Evolutionary conservation across 2,329 filamentous ascomycete species (phyloP).

Genomic region (Bipolaris victoriae): DNA sequence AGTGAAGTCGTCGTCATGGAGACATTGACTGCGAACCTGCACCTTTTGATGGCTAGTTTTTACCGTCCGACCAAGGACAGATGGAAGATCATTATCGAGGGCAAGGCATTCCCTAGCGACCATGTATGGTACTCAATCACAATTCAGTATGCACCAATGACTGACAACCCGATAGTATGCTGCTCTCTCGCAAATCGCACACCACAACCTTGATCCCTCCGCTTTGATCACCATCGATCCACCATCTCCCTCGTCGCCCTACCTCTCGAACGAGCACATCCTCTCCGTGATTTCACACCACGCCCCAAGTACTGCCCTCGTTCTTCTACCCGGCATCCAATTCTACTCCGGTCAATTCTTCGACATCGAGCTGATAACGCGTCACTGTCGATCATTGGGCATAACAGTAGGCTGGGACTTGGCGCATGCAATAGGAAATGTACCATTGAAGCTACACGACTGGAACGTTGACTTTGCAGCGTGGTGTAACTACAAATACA

Average conservation of each 20-base stretch:
- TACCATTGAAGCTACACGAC: conserved; percentile 78
- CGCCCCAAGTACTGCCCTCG: conserved; percentile 72
- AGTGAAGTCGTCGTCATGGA: conserved; percentile 88
- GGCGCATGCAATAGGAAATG: conserved; percentile 85
- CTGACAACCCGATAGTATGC: conserved; percentile 65
- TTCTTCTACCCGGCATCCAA: conserved; percentile 86
- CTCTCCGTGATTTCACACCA: conserved; percentile 76
- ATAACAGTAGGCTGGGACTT: conserved; percentile 86
- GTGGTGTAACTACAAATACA: conserved; percentile 96
- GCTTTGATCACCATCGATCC: conserved; percentile 76
- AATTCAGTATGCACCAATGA: neutral
- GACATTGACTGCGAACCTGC: conserved; percentile 80
- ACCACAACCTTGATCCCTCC: conserved; percentile 68
- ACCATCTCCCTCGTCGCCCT: conserved; percentile 59
- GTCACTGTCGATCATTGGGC: conserved; percentile 72
- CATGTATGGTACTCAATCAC: conserved; percentile 58
- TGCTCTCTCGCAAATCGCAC: conserved; percentile 78
- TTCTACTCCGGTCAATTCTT: conserved; percentile 92
- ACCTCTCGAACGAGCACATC: conserved; percentile 73
- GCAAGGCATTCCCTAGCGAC: conserved; percentile 88
- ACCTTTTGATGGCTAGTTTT: conserved; percentile 83
- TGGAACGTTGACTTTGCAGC: conserved; percentile 92
- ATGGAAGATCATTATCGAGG: conserved; percentile 87
- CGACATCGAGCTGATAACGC: conserved; percentile 80
- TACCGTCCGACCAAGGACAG: conserved; percentile 70